Evolutionary conservation across 495 filamentous ascomycete species (phyloP), one percentile per base, ranked within the genome.

Genomic region (Daldinia concentrica): DNA sequence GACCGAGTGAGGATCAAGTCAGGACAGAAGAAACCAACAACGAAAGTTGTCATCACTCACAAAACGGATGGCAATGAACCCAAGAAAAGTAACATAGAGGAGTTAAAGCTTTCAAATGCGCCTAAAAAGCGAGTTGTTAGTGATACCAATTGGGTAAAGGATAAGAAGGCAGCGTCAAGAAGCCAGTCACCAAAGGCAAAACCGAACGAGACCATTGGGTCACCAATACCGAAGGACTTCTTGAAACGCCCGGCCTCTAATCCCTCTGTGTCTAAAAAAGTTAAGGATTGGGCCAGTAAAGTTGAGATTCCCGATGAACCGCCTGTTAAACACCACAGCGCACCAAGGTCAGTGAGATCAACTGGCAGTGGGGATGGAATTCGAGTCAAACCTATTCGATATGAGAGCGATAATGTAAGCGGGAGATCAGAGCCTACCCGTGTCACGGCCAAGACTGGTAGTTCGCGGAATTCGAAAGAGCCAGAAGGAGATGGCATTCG

Each of bases 61-160:
- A 59, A 59, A 39, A 69, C 56, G 9, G 69, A 57, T 41, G 65
- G 37, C 27, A 62, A 64, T 8, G 70, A 64, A 15, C 34, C 50
- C 12, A 64, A 77, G 56, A 71, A 76, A 36, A 66, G 61, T 32
- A 68, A 67, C 22, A 75, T 79, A 51, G 73, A 61, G 6, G 71
- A 76, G 7, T 54, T 71, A 14, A 72, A 60, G 45, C 67, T 76
- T 15, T 79, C 77, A 43, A 74, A 57, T 32, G 69, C 78, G 19
- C 92, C 92, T 6, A 88, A 89, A 72, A 95, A 93, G 82, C 86
- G 92, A 54, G 89, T 95, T 24, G 85, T 95, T 22, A 93, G 92
- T 72, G 92, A 95, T 79, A 88, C 89, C 41, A 90, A 95, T 69
- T 95, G 92, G 92, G 84, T 86, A 80, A 86, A 85, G 74, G 76